A percentile compares a stretch with the other conserved stretches of the same genome.
Conservation (phyloP, 2,329 filamentous ascomycete species). For the Xylaria sp. region DNA sequence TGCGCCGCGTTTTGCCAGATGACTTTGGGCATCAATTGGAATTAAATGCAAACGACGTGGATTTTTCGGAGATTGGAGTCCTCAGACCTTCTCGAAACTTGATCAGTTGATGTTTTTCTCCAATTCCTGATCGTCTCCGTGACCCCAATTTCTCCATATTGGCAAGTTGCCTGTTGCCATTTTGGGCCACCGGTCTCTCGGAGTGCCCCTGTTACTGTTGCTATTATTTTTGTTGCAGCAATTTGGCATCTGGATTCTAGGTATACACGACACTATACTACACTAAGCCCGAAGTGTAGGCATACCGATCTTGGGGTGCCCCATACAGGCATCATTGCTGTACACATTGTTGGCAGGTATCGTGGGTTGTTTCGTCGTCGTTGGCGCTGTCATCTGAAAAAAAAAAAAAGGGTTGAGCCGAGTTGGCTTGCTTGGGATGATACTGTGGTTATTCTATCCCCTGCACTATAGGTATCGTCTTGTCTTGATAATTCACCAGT, state of each 20-base stretch:
- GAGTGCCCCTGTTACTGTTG: slow-evolving; percentile 26
- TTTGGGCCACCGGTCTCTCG: slow-evolving; percentile 39
- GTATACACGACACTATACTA: slow-evolving; percentile 8
- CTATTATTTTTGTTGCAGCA: too few relatives aligned
- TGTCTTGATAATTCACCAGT: neutral
- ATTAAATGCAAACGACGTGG: slow-evolving; percentile 36
- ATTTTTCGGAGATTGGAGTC: slow-evolving; percentile 40
- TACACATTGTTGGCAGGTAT: slow-evolving; percentile 1
- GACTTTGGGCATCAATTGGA: slow-evolving; percentile 31
- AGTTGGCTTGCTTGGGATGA: slow-evolving; percentile 18
- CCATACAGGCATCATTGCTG: neutral
- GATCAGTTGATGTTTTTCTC: slow-evolving; percentile 40
- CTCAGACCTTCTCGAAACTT: slow-evolving; percentile 32
- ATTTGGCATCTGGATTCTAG: neutral
- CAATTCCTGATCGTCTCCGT: slow-evolving; percentile 31
- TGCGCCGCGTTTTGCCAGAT: slow-evolving; percentile 30
- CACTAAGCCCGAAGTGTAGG: slow-evolving; percentile 8
- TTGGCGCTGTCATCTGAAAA: slow-evolving; percentile 20
- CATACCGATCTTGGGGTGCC: slow-evolving; percentile 10
- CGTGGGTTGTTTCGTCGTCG: slow-evolving; percentile 3
- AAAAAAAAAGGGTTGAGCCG: slow-evolving; percentile 4
- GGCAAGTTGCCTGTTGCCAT: slow-evolving; percentile 36
- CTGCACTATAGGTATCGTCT: neutral
- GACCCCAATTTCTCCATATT: slow-evolving; percentile 35
- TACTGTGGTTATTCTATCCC: slow-evolving; percentile 11